These are phyloP conservation scores for Kandelia obovata DNA, from an alignment of 345 rosid species.

Conservation along the genomic window DNA sequence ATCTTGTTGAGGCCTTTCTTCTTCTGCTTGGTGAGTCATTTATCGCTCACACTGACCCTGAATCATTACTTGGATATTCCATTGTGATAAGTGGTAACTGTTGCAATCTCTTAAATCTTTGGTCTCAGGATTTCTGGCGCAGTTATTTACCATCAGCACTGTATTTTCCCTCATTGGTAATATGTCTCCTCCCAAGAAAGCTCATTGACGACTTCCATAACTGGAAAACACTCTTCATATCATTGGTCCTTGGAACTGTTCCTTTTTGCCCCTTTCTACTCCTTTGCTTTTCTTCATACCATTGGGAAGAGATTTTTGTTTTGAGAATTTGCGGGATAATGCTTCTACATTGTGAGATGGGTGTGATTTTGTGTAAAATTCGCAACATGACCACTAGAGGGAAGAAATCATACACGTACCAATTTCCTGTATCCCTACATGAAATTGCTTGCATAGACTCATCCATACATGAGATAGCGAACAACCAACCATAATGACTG, in stretches of 20 bases:
- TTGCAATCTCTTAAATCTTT: background rate
- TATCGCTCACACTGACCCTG: background rate
- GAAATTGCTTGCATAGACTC: too few relatives aligned
- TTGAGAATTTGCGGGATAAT: too few relatives aligned
- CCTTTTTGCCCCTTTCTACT: background rate
- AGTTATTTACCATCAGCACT: slow-evolving; percentile 36
- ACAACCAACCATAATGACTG: too few relatives aligned
- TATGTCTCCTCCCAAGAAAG: slow-evolving; percentile 78
- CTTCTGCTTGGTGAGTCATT: slow-evolving; percentile 41
- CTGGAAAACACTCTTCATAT: background rate
- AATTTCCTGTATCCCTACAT: too few relatives aligned
- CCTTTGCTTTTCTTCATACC: background rate
- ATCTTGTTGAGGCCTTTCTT: slow-evolving; percentile 28
- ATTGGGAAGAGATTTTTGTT: background rate
- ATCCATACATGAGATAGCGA: too few relatives aligned
- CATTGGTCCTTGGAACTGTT: background rate
- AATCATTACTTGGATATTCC: background rate
- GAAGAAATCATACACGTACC: too few relatives aligned
- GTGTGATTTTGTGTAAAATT: too few relatives aligned
- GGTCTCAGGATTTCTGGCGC: slow-evolving; percentile 42
- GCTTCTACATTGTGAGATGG: too few relatives aligned
- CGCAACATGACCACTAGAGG: too few relatives aligned
- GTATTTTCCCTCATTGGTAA: slow-evolving; percentile 45
- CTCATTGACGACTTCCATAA: slow-evolving; percentile 28
- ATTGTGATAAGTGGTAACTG: background rate